These are phyloP conservation scores for Suillus tomentosus DNA, from an alignment of 768 basidiomycete species.

Conservation along the genomic window DNA sequence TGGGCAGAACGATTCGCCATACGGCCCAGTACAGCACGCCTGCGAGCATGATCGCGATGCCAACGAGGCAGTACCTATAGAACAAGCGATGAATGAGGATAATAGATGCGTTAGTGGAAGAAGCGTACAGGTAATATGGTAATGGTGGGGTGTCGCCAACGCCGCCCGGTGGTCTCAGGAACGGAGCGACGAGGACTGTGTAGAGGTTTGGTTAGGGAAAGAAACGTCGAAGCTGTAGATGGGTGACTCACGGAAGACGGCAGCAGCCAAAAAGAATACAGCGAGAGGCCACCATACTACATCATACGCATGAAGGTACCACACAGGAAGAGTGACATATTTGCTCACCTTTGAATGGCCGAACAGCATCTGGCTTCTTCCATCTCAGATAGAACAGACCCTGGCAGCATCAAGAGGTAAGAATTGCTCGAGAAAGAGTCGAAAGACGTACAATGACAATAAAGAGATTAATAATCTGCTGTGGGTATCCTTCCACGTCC, in stretches of 20 bases:
- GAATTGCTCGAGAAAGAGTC: too few relatives aligned
- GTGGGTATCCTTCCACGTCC: constrained; percentile 51
- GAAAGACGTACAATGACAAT: constrained; percentile 48
- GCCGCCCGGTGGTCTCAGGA: constrained; percentile 52
- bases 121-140: constrained; percentile 53
- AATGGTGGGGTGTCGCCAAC: constrained; percentile 62
- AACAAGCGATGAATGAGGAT: neutral
- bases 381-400: constrained; percentile 61
- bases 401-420: constrained; percentile 21
- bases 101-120: neutral
- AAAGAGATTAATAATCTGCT: constrained; percentile 58
- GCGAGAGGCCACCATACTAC: constrained; percentile 59
- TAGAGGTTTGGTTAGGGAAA: neutral
- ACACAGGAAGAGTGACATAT: neutral
- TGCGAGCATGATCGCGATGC: constrained; percentile 46
- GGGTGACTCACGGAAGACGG: constrained; percentile 47
- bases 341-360: constrained; percentile 56
- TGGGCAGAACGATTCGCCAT: constrained; percentile 54
- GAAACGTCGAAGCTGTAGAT: fast-evolving
- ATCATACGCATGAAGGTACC: neutral
- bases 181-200: constrained; percentile 57
- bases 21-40: constrained; percentile 57
- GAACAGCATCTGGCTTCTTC: constrained; percentile 43
- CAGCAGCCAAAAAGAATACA: constrained; percentile 53
- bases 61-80: constrained; percentile 53